Conservation (phyloP, 495 filamentous ascomycete genomes). For the Cairneyella variabilis region DNA sequence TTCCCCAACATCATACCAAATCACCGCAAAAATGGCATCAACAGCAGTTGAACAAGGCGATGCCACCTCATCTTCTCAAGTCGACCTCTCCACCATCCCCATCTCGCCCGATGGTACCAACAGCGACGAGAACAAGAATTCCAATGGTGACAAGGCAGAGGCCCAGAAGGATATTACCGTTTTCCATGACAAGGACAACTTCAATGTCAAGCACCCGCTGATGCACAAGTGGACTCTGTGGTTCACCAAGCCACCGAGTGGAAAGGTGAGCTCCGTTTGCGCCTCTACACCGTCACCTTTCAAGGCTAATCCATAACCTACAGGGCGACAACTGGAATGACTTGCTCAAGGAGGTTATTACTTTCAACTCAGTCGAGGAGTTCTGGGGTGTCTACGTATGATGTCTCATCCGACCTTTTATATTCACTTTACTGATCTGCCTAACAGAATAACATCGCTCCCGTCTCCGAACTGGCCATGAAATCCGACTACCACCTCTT, state of each 20-base stretch:
- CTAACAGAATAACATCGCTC: constrained; percentile 94
- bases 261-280: constrained; percentile 71
- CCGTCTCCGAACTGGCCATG: constrained; percentile 88
- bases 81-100: constrained; percentile 63
- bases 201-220: constrained; percentile 97
- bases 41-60: constrained; percentile 2
- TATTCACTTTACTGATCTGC: constrained; percentile 8
- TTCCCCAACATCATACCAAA: not conserved
- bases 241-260: constrained; percentile 98
- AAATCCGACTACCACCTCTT: constrained; percentile 99
- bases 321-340: constrained; percentile 99
- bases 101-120: constrained; percentile 62
- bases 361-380: constrained; percentile 96
- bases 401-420: constrained; percentile 37
- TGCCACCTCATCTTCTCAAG: constrained; percentile 32
- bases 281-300: not conserved
- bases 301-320: constrained; percentile 4
- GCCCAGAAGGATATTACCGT: constrained; percentile 77
- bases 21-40: constrained; percentile 33
- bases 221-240: constrained; percentile 97
- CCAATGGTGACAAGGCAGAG: constrained; percentile 29
- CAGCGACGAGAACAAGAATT: constrained; percentile 31
- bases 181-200: constrained; percentile 95
- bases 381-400: constrained; percentile 99
- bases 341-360: constrained; percentile 95